Evolutionary conservation across 129 eudicot species (phyloP).

Genomic region (Daucus carota): DH1_v3.0 NC_030385.2:39988001-39988500

Average conservation of each 20-base stretch:
- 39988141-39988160: conserved; percentile 45
- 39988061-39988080: conserved; percentile 51
- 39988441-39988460: conserved; percentile 27
- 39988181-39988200: conserved; percentile 55
- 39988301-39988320: conserved; percentile 15
- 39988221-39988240: conserved; percentile 51
- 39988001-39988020: conserved; percentile 49
- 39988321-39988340: conserved; percentile 46
- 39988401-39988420: conserved; percentile 76
- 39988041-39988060: conserved; percentile 23
- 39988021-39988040: conserved; percentile 8
- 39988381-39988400: conserved; percentile 71
- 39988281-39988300: conserved; percentile 30
- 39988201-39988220: conserved; percentile 67
- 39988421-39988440: conserved; percentile 36
- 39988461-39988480: conserved; percentile 48
- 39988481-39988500: conserved; percentile 38
- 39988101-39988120: conserved; percentile 61
- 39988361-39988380: conserved; percentile 61
- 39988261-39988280: conserved; percentile 21
- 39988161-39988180: conserved; percentile 80
- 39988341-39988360: conserved; percentile 34
- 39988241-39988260: conserved; percentile 45
- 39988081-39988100: conserved; percentile 63
- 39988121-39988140: conserved; percentile 59